Conservation (phyloP, 163 green algal species). For the Prototheca cutis region DNA sequence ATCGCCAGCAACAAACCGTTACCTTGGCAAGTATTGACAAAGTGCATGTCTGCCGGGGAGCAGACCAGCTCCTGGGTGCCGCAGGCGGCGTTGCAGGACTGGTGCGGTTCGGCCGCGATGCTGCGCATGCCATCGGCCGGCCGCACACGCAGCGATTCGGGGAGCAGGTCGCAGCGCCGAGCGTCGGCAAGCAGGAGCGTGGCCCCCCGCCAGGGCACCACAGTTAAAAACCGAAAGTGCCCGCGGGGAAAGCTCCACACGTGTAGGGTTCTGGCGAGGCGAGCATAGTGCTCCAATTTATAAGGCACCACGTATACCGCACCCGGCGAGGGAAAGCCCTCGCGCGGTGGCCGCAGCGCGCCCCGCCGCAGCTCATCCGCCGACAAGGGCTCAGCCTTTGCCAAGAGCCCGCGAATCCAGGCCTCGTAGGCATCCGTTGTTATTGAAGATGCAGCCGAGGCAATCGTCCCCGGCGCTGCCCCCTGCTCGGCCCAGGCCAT, state of each 20-base stretch:
- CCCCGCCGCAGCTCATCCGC: background rate
- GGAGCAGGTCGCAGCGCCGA: slow-evolving; percentile 31
- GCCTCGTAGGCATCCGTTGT: slow-evolving; percentile 20
- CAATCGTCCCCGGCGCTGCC: background rate
- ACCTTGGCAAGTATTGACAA: slow-evolving; percentile 35
- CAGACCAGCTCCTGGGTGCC: slow-evolving; percentile 19
- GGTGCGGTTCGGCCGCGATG: background rate
- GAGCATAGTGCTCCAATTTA: slow-evolving; percentile 22
- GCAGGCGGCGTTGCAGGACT: slow-evolving; percentile 20
- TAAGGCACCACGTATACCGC: slow-evolving; percentile 21
- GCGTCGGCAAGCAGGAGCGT: slow-evolving; percentile 32
- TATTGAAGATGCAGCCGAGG: no score
- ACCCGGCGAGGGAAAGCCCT: no score
- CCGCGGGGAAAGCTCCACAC: slow-evolving; percentile 36
- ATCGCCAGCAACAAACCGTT: no score
- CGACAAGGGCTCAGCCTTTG: background rate
- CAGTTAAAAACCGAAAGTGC: slow-evolving; percentile 17
- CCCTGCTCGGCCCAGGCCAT: slow-evolving; percentile 24
- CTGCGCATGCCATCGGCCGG: slow-evolving; percentile 7
- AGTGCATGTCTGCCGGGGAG: slow-evolving; percentile 32
- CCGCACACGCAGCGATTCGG: slow-evolving; percentile 10
- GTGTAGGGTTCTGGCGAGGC: slow-evolving; percentile 15
- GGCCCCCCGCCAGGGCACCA: slow-evolving; percentile 17
- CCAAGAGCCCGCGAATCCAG: background rate
- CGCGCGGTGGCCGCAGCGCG: background rate